Base-by-base conservation (phyloP, 176 grass and related monocot species). In the Rhynchospora tenuis region DNA sequence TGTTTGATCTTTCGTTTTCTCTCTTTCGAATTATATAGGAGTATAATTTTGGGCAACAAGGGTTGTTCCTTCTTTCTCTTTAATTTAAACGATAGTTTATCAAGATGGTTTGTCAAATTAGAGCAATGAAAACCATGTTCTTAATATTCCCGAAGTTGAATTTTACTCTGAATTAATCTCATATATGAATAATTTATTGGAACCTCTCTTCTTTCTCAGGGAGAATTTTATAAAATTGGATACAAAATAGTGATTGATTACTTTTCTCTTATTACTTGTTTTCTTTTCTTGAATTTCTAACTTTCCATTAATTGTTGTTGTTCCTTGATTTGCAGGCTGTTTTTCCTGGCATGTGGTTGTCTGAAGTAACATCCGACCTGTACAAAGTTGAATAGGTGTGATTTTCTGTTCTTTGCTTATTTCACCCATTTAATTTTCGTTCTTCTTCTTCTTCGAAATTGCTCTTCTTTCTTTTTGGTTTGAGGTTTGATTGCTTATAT, bases 261-360 rank as follows among this genome's bases (percentile, higher is more conserved):
- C 33, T 24, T 23, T 47, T 73, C 10, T 24, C 43, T 22, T 13
- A 22, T 48, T 79, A 2, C 63, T 44, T 44, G 28, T 81, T 33
- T 24, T 43, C 23, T 46, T 23, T 63, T 68, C 46, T 55, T 54
- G 9, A 20, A 86, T 77, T 33, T 17, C 38, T 28, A 70, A 47
- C 83, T 81, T 63, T 86, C 85, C 3, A 79, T 77, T 84, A 64
- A 66, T 92, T 84, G 46, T 47, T 64, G 31, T 56, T 85, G 73
- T 46, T 59, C 13, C 80, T 46, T 48, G 23, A 28, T 78, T 84
- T 84, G 89, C 86, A 97, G 94, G 80, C 81, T 63, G n/a, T 85
- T 14, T 97, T 91, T 52, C 91, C 94, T 9, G 89, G 94, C 27
- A 65, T 87, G 46, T 93, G 94, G 91, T 87, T 97, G 23, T 79